Evolutionary conservation across 768 basidiomycete genomes (phyloP), one percentile per base, ranked within the genome.

Genomic region (Trametes maxima): DNA sequence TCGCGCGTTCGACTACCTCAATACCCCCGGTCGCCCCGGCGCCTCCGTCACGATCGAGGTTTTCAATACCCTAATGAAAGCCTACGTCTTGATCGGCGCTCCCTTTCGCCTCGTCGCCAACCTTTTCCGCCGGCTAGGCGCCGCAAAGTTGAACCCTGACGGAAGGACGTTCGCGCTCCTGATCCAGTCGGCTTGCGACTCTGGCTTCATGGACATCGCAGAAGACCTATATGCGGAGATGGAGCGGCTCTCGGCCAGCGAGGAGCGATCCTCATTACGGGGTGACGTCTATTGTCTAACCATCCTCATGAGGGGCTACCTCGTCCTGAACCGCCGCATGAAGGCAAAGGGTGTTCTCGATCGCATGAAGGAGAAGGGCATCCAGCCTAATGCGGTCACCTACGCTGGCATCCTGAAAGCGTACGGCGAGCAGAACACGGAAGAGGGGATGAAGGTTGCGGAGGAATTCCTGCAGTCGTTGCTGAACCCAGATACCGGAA

Each of bases 161-260:
- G 72, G 67, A 5, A 79, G 81, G 66, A 87, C 90, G 0, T 96
- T 89, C 71, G 79, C 89, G 1, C 77, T 90, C 47, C 76, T 94
- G 50, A 85, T 95, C 37, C 90, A 92, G 69, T 88, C 90, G 0
- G 90, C 94, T 12, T 89, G 90, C 69, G 90, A 94, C 67, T 77
- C 85, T 17, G 83, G 86, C 5, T 70, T 80, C 56, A 84, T 94
- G 80, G 75, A 77, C 13, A 71, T 82, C 8, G 94, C 93, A 5
- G 71, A 77, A 50, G 79, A 85, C n/a, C 76, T 96, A 21, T 88
- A 89, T 68, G 70, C 74, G 39, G 81, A 90, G 70, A 85, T 96
- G 83, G 84, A 88, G 58, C 65, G 67, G n/a, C 70, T 77, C n/a
- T 46, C 48, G 5, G 67, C 75, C 35, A 68, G 73, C 46, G 64